These are phyloP conservation scores for Chimonanthus salicifolius DNA, from an alignment of 164 flowering plant genomes.

Conservation along the genomic window DNA sequence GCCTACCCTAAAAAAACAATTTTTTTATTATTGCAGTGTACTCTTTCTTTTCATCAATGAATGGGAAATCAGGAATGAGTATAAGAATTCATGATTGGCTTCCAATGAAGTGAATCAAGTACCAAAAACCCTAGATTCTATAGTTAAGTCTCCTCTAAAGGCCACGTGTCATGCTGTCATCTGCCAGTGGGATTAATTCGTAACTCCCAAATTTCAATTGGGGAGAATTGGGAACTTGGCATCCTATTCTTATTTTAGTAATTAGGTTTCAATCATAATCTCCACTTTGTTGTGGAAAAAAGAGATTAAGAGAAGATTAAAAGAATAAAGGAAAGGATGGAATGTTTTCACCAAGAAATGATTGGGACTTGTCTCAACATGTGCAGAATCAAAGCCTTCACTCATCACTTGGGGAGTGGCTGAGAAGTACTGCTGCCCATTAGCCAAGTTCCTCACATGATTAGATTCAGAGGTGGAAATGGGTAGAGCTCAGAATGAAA, in stretches of 20 bases:
- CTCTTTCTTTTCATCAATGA: neutral
- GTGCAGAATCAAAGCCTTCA: neutral
- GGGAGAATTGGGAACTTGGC: neutral
- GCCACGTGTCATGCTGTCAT: neutral
- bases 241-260: too few relatives aligned
- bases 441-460: neutral
- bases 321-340: neutral
- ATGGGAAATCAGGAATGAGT: neutral
- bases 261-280: neutral
- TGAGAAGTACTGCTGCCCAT: neutral
- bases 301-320: neutral
- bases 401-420: neutral
- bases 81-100: neutral
- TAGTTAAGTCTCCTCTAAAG: neutral
- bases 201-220: neutral
- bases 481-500: too few relatives aligned
- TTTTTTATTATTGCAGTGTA: neutral
- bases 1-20: too few relatives aligned
- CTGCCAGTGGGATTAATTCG: neutral
- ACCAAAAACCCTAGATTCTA: neutral
- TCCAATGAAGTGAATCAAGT: neutral
- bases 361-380: neutral
- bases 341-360: neutral
- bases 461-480: too few relatives aligned
- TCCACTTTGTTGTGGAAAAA: neutral